phyloP scores from a whole-genome alignment of 495 filamentous ascomycete species.

The Aspergillus kassunensis region DNA sequence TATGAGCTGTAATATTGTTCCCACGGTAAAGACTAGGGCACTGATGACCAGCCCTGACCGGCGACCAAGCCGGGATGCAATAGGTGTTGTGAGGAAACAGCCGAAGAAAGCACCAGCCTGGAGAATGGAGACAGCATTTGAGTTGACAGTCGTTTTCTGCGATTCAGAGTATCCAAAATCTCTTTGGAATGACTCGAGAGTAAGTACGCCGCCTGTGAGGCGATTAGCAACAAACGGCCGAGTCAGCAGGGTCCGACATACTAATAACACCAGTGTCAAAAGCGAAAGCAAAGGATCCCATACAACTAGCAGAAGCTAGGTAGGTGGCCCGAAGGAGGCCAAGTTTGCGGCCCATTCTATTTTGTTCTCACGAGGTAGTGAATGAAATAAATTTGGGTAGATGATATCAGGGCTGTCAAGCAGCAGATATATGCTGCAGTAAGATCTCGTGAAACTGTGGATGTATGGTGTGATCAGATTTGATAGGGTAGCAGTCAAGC shows the following conservation, averaged over 20 bases:
- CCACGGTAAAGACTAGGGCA: constrained; percentile 40
- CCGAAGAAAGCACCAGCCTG: constrained; percentile 43
- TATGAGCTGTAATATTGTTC: constrained; percentile 42
- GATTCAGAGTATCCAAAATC: constrained; percentile 34
- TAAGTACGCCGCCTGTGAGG: constrained; percentile 31
- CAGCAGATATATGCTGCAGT: neutral
- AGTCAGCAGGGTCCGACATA: constrained; percentile 11
- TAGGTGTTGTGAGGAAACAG: constrained; percentile 44
- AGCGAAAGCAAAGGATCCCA: constrained; percentile 39
- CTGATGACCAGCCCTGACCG: constrained; percentile 35
- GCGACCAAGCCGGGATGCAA: constrained; percentile 41
- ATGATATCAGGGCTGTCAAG: neutral
- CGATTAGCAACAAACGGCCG: neutral
- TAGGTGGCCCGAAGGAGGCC: constrained; percentile 32
- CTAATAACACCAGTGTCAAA: constrained; percentile 41
- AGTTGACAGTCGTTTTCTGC: constrained; percentile 35
- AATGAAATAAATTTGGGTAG: neutral
- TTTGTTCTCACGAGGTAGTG: neutral
- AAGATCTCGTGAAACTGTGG: neutral
- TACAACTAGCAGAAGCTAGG: constrained; percentile 35
- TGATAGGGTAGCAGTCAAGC: neutral
- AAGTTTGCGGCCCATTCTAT: constrained; percentile 28
- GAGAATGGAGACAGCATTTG: constrained; percentile 40
- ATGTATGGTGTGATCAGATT: neutral
- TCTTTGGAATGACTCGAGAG: constrained; percentile 34